phyloP scores from a whole-genome alignment of 2,329 filamentous ascomycete species.

The Cercospora berteroae region DNA sequence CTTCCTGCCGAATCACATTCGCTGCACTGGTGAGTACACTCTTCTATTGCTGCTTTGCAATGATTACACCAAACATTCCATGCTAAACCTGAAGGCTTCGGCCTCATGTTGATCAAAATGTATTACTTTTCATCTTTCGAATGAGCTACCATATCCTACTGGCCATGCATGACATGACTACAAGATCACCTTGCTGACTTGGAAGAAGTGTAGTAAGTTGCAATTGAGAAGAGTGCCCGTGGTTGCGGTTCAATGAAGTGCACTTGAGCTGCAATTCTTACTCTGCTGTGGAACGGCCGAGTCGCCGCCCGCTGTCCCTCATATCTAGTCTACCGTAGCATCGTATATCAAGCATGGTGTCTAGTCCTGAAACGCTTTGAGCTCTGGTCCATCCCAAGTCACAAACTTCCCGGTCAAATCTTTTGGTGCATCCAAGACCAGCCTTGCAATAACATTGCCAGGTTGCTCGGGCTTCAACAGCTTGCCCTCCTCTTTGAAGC shows the following conservation, averaged over 20 bases:
- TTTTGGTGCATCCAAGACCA: slow-evolving; percentile 64
- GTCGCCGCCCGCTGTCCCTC: not conserved
- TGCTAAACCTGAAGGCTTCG: slow-evolving; percentile 70
- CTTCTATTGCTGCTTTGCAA: slow-evolving; percentile 33
- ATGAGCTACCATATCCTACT: slow-evolving; percentile 50
- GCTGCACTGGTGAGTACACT: slow-evolving; percentile 29
- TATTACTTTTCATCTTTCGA: slow-evolving; percentile 82
- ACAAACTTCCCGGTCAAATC: slow-evolving; percentile 75
- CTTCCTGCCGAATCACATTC: not conserved
- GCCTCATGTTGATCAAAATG: slow-evolving; percentile 63
- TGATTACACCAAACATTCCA: slow-evolving; percentile 72
- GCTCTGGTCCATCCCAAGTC: slow-evolving; percentile 50
- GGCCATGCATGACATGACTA: not conserved
- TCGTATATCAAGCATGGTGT: not conserved
- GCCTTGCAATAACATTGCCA: slow-evolving; percentile 77
- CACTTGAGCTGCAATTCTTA: too few species aligned
- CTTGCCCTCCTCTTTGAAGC: slow-evolving; percentile 66
- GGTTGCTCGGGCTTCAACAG: slow-evolving; percentile 74
- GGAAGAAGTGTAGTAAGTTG: not conserved
- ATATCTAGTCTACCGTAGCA: not conserved
- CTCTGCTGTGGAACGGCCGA: not conserved
- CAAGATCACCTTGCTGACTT: not conserved
- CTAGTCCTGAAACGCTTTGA: slow-evolving; percentile 35
- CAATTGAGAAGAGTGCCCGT: not conserved
- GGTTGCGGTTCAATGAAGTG: not conserved